Evolutionary conservation across 371 early-diverging fungal species (phyloP), one percentile per base, ranked within the genome.

Genomic region (Syncephalis fuscata): DNA sequence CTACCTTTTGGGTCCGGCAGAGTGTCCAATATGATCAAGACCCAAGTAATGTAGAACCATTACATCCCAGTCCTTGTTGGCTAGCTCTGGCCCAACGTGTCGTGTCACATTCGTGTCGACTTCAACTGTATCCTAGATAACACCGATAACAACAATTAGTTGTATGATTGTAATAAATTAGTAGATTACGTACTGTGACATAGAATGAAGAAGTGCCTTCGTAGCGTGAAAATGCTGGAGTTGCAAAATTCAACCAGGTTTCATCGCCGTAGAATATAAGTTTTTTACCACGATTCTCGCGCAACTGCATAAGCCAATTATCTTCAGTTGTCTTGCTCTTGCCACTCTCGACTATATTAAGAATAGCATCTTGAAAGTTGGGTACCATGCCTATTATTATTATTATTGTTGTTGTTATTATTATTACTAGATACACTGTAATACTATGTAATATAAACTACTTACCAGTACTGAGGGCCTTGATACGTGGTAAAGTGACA

Each of bases 251-350:
- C 46, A 77, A 70, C 96, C 96, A 95, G 0, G 96, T 95, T 53
- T 95, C 94, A 55, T 95, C 96, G n/a, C 96, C 96, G 72, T 85
- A 85, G 61, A 92, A 84, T 38, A 73, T 68, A 17, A 91, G 66
- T 1, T 71, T 67, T 27, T 70, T 68, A 8, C 68, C 67, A 9
- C 61, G 57, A 3, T 65, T 54, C 19, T 68, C 55, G 19, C 70
- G 63, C 26, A 82, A 55, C 50, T 85, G 85, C 56, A 74, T 67
- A 17, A 86, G 59, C 78, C 82, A 68, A 51, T 79, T 86, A 53
- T 86, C 87, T 36, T 82, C 75, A 11, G 63, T 57, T 3, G 80
- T 58, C 0, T 81, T 74, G 22, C 71, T 84, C 44, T 71, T 78
- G 56, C 71, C 91, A 0, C 68, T 85, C 52, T 96, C 94, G 16